Conservation (phyloP, 495 filamentous ascomycete species). For the Penicillium subrubescens region DNA sequence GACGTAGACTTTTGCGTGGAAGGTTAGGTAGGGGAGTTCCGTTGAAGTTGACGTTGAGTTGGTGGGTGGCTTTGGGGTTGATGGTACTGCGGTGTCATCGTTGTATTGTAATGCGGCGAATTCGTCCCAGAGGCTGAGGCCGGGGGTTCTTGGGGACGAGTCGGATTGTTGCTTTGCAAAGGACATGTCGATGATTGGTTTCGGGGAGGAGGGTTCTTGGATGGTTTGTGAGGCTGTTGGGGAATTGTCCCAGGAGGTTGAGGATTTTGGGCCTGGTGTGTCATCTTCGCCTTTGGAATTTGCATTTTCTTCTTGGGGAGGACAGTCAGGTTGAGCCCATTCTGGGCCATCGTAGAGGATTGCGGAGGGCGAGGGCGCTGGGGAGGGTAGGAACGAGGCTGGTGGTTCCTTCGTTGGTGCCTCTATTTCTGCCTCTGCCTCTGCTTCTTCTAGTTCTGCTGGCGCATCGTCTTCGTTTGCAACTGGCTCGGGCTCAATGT, state of each 20-base stretch:
- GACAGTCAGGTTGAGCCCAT: not conserved
- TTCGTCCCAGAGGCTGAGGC: constrained; percentile 45
- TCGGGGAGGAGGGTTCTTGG: not conserved
- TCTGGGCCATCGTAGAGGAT: not conserved
- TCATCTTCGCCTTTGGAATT: not conserved
- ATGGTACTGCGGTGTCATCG: constrained; percentile 21
- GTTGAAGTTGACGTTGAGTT: constrained; percentile 7
- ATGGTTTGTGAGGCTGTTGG: not conserved
- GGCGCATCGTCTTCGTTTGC: not conserved
- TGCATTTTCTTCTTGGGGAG: not conserved
- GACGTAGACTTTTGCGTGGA: constrained; percentile 52
- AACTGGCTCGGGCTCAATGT: not conserved
- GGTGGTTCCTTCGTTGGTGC: constrained; percentile 4
- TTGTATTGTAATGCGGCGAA: constrained; percentile 42
- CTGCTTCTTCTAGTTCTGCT: not conserved
- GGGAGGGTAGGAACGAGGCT: not conserved
- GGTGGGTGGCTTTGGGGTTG: constrained; percentile 6
- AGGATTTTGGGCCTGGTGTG: not conserved
- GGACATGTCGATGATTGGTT: constrained; percentile 38
- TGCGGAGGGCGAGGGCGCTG: not conserved
- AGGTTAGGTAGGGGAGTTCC: constrained; percentile 44
- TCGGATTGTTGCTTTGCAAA: constrained; percentile 43
- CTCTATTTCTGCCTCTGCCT: not conserved
- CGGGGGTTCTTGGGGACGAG: constrained; percentile 34
- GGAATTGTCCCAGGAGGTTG: not conserved